A percentile compares a stretch with the other conserved stretches of the same genome.
phyloP scores from a whole-genome alignment of 805 yeast species.

The Metschnikowia peoriensis region DNA sequence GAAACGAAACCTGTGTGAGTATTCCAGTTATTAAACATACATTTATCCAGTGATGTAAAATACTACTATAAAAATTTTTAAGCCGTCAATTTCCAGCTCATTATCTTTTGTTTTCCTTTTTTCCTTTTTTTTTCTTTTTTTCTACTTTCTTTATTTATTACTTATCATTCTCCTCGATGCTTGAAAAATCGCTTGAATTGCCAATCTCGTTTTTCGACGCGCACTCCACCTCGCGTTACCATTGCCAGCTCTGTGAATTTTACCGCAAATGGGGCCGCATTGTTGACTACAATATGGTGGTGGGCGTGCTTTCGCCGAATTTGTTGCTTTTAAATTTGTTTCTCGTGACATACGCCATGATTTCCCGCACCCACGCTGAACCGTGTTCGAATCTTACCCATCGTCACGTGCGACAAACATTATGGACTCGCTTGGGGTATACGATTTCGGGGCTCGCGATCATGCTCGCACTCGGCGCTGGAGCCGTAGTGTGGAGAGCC shows the following conservation, averaged over 20 bases:
- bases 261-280: conserved; percentile 10
- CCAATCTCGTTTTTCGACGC: conserved; percentile 10
- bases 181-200: conserved; percentile 9
- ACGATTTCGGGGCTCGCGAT: conserved; percentile 1
- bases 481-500: conserved; percentile 5
- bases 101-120: too few species aligned
- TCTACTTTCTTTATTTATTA: too few species aligned
- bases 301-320: conserved; percentile 13
- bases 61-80: not conserved
- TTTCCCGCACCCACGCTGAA: conserved; percentile 2
- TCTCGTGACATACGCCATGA: conserved; percentile 6
- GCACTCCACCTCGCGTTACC: conserved; percentile 5
- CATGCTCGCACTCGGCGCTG: conserved; percentile 5
- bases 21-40: not conserved
- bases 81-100: too few species aligned
- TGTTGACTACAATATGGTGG: conserved; percentile 13
- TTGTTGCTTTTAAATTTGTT: conserved; percentile 10
- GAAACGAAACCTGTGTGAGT: not conserved
- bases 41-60: not conserved
- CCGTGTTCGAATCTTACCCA: conserved; percentile 11
- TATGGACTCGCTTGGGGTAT: conserved; percentile 9
- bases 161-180: not conserved
- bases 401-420: conserved; percentile 11
- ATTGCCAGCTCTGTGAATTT: conserved; percentile 12
- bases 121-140: too few species aligned